Evolutionary conservation across 106 monocot genomes (phyloP).

Genomic region (Hemerocallis citrina): DNA sequence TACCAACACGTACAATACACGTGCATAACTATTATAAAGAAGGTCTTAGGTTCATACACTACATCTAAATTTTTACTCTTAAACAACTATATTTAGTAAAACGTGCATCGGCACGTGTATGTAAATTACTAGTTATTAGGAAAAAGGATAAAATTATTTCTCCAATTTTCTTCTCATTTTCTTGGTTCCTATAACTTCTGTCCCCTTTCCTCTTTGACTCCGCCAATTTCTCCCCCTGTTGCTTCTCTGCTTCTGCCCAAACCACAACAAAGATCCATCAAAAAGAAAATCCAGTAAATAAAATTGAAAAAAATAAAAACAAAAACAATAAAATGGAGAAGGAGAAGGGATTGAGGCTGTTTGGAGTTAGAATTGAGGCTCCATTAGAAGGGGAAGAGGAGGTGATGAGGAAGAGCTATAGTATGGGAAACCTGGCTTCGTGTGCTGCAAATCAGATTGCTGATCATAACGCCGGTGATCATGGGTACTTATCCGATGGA

Average conservation of each 20-base stretch:
- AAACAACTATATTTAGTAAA: too few species aligned
- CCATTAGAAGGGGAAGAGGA: slow-evolving; percentile 11
- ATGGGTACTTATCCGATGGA: slow-evolving; percentile 30
- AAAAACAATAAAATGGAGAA: neutral
- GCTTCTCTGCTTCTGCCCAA: neutral
- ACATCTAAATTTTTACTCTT: too few species aligned
- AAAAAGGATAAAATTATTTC: too few species aligned
- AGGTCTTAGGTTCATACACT: too few species aligned
- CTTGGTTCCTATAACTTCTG: too few species aligned
- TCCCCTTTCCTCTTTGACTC: neutral
- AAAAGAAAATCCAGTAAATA: neutral
- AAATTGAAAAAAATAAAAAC: neutral
- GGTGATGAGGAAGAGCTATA: slow-evolving; percentile 38
- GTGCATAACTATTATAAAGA: too few species aligned
- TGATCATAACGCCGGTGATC: neutral
- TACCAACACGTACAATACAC: too few species aligned
- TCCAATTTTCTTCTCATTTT: too few species aligned
- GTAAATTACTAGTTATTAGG: too few species aligned
- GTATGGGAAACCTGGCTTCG: slow-evolving; percentile 26
- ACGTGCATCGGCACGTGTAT: too few species aligned
- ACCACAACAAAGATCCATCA: neutral
- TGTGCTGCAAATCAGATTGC: neutral
- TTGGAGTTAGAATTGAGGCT: slow-evolving; percentile 16
- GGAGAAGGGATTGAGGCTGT: slow-evolving; percentile 27
- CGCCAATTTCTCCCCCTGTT: neutral